phyloP scores from a whole-genome alignment of 1,284 basidiomycete genomes.

The Ustilago tritici region DNA sequence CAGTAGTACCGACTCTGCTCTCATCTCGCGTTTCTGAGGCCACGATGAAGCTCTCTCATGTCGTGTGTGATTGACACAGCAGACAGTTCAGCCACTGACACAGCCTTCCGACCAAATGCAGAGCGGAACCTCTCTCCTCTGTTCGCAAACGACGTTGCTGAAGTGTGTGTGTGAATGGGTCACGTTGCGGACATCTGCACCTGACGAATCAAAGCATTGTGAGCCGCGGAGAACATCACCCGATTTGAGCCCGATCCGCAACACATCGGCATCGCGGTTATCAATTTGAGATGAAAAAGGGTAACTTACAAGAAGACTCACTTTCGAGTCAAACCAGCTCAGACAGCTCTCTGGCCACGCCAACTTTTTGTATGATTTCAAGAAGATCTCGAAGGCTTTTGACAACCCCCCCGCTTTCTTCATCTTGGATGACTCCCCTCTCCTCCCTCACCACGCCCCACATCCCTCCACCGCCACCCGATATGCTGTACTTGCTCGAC shows the following conservation, averaged over 20 bases:
- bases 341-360: neutral
- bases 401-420: neutral
- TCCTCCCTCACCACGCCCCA: neutral
- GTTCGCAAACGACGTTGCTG: no score
- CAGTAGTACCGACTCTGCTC: neutral
- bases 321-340: slow-evolving; percentile 22
- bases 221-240: neutral
- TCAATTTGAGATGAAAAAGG: slow-evolving; percentile 8
- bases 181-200: neutral
- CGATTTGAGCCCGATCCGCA: slow-evolving; percentile 10
- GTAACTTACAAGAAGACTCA: slow-evolving; percentile 13
- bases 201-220: neutral
- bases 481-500: slow-evolving; percentile 69
- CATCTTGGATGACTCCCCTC: neutral
- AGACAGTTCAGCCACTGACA: no score
- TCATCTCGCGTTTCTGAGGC: neutral
- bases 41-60: no score
- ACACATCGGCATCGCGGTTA: slow-evolving; percentile 14
- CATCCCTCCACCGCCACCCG: neutral
- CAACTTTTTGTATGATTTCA: neutral
- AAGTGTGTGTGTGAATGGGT: no score
- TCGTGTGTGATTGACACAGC: no score
- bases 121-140: neutral
- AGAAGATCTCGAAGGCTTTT: slow-evolving; percentile 5
- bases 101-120: neutral